These are phyloP conservation scores for Spizellomyces sp. DNA, from an alignment of 192 early-diverging fungal species.

Conservation along the genomic window DNA sequence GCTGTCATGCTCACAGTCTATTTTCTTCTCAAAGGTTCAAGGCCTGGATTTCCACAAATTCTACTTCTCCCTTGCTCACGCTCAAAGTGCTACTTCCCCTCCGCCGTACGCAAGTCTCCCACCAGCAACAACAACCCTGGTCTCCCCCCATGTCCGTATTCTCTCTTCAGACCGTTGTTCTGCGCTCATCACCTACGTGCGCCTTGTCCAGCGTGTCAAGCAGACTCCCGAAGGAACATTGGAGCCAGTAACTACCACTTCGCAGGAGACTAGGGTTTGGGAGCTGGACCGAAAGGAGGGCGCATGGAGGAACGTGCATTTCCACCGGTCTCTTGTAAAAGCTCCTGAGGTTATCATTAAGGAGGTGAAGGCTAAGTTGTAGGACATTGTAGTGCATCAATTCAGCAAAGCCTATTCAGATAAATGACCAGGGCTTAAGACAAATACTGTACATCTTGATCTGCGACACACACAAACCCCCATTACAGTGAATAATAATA, in stretches of 20 bases:
- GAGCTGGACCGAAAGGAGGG: conserved; percentile 24
- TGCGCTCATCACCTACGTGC: conserved; percentile 42
- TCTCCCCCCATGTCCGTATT: conserved; percentile 36
- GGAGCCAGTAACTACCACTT: neutral
- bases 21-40: conserved; percentile 26
- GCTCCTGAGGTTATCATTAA: neutral
- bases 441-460: too few relatives aligned
- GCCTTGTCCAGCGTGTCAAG: conserved; percentile 29
- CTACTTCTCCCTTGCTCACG: conserved; percentile 38
- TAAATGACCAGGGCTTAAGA: too few relatives aligned
- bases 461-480: too few relatives aligned
- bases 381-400: too few relatives aligned
- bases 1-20: neutral
- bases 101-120: neutral
- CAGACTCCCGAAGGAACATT: neutral
- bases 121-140: conserved; percentile 22
- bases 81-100: conserved; percentile 7
- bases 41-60: conserved; percentile 51
- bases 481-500: too few relatives aligned
- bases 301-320: conserved; percentile 33
- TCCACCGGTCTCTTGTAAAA: conserved; percentile 22
- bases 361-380: neutral
- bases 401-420: too few relatives aligned
- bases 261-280: conserved; percentile 38
- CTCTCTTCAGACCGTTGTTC: conserved; percentile 38